Base-by-base conservation (phyloP, 2,329 filamentous ascomycete species). In the Cladobotryum mycophilum region DNA sequence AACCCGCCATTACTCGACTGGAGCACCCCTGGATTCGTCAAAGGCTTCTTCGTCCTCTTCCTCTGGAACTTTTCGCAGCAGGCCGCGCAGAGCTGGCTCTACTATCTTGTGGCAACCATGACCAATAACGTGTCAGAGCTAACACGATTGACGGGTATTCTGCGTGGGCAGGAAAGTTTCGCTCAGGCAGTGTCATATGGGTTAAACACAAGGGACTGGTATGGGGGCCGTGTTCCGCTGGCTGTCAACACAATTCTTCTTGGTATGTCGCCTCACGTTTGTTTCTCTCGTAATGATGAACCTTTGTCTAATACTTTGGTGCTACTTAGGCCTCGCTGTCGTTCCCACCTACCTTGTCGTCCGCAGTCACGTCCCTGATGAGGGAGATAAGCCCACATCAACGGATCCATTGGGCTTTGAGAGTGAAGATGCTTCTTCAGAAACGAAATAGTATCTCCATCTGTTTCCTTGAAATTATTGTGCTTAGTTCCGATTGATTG, bases 91-190 rank as follows among this genome's bases (percentile, higher is more conserved):
- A 80, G 79, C 48, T 80, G 75, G 74, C 65, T 80, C 1, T 80
- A 80, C 54, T 80, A 79, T 55, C 64, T 81, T 15, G 63, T 81
- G 2, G 74, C 76, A 0, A 78, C 72, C 5, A 79, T 73, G 65
- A 79, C 76, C 0, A 73, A 80, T 47, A 78, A 79, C 45, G 78
- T 80, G 51, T 76, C 76, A 1, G 76, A 81, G 54, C 61, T 78
- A 13, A 68, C 66, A 3, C 64, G 70, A 0, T 67, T 70, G 42
- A 67, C 68, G 2, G 69, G 70, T 5, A 67, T 72, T 25, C 55
- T 72, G 17, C 54, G 70, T 33, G 70, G 70, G 1, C 68, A 71
- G 52, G 70, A 72, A 59, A 71, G 69, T 33, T 70, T 71, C 17
- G 61, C 63, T 0, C 69, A 72, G 53, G 69, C 68, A 2, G 59